These are phyloP conservation scores for Meyerozyma smithsonii DNA, from an alignment of 1,139 yeast species.

Conservation along the genomic window DNA sequence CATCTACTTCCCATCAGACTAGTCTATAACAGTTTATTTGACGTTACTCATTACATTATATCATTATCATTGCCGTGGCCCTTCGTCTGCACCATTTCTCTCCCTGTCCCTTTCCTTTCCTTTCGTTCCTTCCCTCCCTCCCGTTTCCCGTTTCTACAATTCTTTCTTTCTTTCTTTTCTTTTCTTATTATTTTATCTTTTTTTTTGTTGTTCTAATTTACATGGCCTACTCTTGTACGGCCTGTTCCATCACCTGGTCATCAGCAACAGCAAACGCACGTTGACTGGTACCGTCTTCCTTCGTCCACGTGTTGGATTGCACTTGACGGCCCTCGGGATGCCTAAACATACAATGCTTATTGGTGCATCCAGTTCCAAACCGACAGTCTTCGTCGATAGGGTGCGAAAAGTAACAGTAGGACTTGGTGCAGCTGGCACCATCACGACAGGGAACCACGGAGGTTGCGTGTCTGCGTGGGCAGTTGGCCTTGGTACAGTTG, in stretches of 20 bases:
- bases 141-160: constrained; percentile 6
- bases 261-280: constrained; percentile 78
- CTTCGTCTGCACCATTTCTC: too few relatives aligned
- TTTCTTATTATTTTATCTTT: constrained; percentile 16
- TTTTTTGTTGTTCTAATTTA: constrained; percentile 13
- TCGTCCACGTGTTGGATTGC: constrained; percentile 43
- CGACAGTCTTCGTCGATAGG: constrained; percentile 77
- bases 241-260: constrained; percentile 69
- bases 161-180: constrained; percentile 11
- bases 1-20: too few relatives aligned
- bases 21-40: too few relatives aligned
- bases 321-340: constrained; percentile 72
- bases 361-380: constrained; percentile 70
- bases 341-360: constrained; percentile 61
- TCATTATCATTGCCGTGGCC: not conserved
- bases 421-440: constrained; percentile 70
- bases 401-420: constrained; percentile 79
- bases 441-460: constrained; percentile 72
- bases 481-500: constrained; percentile 68
- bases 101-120: not conserved
- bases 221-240: constrained; percentile 33
- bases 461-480: constrained; percentile 83
- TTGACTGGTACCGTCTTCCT: constrained; percentile 36
- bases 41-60: not conserved
- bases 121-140: constrained; percentile 3